Conservation (phyloP, 371 early-diverging fungal species). For the Haplosporangium sp. region DNA sequence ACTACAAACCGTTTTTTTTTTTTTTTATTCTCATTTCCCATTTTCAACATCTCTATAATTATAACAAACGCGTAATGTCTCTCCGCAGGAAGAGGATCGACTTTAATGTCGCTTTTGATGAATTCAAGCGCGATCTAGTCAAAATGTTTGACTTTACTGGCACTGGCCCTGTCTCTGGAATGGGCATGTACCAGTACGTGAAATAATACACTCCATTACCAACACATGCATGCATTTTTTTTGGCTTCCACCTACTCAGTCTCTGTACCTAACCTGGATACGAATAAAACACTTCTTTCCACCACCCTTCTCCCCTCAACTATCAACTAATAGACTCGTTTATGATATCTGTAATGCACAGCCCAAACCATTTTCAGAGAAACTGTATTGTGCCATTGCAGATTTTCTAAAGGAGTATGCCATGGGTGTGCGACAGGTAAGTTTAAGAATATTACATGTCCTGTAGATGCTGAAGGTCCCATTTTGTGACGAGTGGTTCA, state of each 20-base stretch:
- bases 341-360: conserved; percentile 83
- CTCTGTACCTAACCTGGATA: not conserved
- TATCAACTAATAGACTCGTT: conserved; percentile 54
- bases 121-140: conserved; percentile 65
- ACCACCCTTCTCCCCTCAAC: not conserved
- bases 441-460: not conserved
- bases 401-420: conserved; percentile 75
- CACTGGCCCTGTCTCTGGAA: conserved; percentile 67
- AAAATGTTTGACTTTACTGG: conserved; percentile 69
- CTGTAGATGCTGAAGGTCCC: too few species aligned
- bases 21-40: too few species aligned
- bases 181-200: conserved; percentile 80
- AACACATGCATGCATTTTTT: not conserved
- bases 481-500: not conserved
- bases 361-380: conserved; percentile 79
- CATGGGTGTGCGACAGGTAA: conserved; percentile 66
- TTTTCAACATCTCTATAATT: not conserved
- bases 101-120: conserved; percentile 68
- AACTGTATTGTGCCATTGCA: conserved; percentile 76
- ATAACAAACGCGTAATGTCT: conserved; percentile 58
- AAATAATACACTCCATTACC: not conserved
- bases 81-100: conserved; percentile 71
- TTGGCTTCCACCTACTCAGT: too few species aligned
- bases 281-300: not conserved
- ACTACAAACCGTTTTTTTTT: too few species aligned